Conservation (phyloP, 2,329 filamentous ascomycete genomes). For the Lasiodiplodia sp. region DNA sequence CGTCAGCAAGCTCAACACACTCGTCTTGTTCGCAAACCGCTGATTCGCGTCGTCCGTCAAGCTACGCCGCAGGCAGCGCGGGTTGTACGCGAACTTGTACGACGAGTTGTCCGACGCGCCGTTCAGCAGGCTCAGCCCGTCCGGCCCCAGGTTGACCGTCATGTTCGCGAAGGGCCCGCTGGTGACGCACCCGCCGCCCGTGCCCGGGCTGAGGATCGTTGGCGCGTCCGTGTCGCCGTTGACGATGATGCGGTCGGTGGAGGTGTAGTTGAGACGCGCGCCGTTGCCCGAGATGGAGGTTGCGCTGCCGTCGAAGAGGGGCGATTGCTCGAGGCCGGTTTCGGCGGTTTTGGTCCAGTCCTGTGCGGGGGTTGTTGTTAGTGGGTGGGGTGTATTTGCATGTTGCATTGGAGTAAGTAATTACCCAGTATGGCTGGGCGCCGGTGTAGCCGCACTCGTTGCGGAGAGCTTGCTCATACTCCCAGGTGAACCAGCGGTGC, state of each 20-base stretch:
- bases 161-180: conserved; percentile 60
- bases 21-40: conserved; percentile 37
- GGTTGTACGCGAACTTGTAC: conserved; percentile 40
- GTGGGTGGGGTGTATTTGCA: not conserved
- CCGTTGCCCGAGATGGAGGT: conserved; percentile 58
- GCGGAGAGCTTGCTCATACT: conserved; percentile 51
- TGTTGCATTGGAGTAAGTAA: not conserved
- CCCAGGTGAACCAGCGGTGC: conserved; percentile 53
- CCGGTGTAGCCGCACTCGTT: conserved; percentile 54
- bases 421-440: conserved; percentile 50
- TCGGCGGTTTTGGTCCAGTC: conserved; percentile 27
- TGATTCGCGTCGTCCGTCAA: conserved; percentile 40
- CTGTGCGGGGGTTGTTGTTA: conserved; percentile 40
- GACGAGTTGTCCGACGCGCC: conserved; percentile 35
- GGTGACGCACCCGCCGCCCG: conserved; percentile 63
- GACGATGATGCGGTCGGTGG: conserved; percentile 26
- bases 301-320: conserved; percentile 63
- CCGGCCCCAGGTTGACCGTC: conserved; percentile 57
- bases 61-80: conserved; percentile 49
- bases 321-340: conserved; percentile 46
- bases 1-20: conserved; percentile 37
- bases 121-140: conserved; percentile 36
- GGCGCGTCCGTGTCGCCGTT: not conserved
- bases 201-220: conserved; percentile 56
- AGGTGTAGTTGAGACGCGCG: not conserved